Base-by-base conservation (phyloP, 768 basidiomycete species). In the Mycena epipterygia region DNA sequence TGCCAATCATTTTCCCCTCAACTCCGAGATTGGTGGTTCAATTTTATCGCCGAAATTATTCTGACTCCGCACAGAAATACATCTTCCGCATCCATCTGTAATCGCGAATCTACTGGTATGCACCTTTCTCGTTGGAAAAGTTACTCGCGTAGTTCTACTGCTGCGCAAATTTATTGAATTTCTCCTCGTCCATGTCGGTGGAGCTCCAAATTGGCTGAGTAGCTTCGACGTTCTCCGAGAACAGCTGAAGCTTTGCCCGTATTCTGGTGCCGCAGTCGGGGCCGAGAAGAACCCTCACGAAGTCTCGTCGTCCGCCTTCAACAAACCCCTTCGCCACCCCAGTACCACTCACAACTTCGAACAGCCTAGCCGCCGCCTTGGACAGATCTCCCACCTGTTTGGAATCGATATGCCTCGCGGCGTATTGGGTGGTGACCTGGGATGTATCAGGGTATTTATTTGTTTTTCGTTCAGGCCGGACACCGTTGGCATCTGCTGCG, bases 381-480 rank as follows among this genome's bases (percentile, higher is more conserved):
- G 56, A 64, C 29, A 66, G 35, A 63, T 79, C 79, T 21, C 79
- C 80, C 49, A 79, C 69, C 60, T 74, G 70, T n/a, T 70, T 64
- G 17, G 21, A 19, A 35, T 29, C 60, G 29, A 74, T 13, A 30
- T 59, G 64, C 3, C 39, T 37, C 57, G 46, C 48, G 5, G 49
- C 29, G 13, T 23, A 44, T 46, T 53, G 35, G 39, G 71, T 70
- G 23, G 62, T 66, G 41, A 73, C 71, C 60, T 77, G 73, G 29
- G 74, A 72, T 13, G 32, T 60, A 41, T 74, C 75, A 5, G 71
- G 68, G 69, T 79, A 76, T 53, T 61, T 58, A 58, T 61, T 32
- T 46, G 67, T 46, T 21, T 19, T 11, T 39, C 46, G 64, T 27
- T 33, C 62, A 41, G 65, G 51, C 39, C 23, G 56, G 42, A 52